Percentiles rank a stretch among this genome's conserved stretches.
Evolutionary conservation across 108 stramenopile genomes (phyloP).

Genomic region (Discostella stelligeroides): DNA sequence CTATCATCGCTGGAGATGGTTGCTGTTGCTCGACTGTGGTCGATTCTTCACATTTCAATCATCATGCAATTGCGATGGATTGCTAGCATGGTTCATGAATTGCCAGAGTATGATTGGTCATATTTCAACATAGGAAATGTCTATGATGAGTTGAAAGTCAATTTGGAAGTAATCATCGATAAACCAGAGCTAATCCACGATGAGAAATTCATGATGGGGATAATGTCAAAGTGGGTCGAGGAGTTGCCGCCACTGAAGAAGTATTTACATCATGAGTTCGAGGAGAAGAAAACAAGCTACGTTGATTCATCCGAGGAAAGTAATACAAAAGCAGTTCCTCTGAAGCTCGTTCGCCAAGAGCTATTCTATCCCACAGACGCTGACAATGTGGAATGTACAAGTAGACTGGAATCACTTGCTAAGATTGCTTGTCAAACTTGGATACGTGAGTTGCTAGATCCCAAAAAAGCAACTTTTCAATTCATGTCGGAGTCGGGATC

Average conservation of each 20-base stretch:
- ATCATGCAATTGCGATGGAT: slow-evolving; percentile 2
- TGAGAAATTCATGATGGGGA: slow-evolving; percentile 19
- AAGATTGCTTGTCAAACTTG: neutral
- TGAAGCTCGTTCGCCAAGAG: slow-evolving; percentile 1
- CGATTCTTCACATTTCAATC: slow-evolving; percentile 13
- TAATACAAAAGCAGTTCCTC: slow-evolving; percentile 2
- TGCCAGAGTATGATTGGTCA: slow-evolving; percentile 6
- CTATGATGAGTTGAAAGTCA: neutral
- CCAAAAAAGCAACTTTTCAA: neutral
- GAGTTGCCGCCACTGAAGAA: slow-evolving; percentile 11
- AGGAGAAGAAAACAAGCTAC: slow-evolving; percentile 15
- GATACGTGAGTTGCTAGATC: slow-evolving; percentile 1
- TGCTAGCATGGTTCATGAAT: slow-evolving; percentile 5
- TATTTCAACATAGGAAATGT: neutral
- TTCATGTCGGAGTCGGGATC: slow-evolving; percentile 5
- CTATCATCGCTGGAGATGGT: slow-evolving; percentile 11
- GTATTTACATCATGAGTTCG: neutral
- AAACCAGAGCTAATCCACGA: slow-evolving; percentile 2
- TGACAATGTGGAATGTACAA: neutral
- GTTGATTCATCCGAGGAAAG: neutral
- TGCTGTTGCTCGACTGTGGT: slow-evolving; percentile 11
- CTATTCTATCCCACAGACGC: slow-evolving; percentile 6
- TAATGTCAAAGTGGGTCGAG: neutral
- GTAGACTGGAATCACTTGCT: neutral
- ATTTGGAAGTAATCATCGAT: neutral